Conservation (phyloP, 2,329 filamentous ascomycete genomes). For the Albophoma yamanashiensis region DNA sequence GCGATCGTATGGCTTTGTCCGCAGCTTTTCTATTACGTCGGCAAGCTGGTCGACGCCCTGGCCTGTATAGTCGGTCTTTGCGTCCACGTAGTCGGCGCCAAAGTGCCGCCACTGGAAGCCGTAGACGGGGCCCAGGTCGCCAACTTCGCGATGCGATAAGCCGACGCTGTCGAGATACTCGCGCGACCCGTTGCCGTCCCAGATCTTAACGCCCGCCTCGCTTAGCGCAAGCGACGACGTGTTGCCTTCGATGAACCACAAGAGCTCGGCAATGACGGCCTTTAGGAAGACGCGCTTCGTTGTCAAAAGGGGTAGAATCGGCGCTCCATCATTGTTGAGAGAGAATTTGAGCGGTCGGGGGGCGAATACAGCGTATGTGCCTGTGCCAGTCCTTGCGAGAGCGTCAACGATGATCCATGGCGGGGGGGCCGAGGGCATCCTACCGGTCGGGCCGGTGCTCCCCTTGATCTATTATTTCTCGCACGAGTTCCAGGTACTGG, state of each 20-base stretch:
- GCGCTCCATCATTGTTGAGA: constrained; percentile 51
- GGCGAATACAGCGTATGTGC: constrained; percentile 82
- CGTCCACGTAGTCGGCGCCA: constrained; percentile 77
- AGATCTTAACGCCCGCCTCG: constrained; percentile 83
- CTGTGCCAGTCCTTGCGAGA: constrained; percentile 68
- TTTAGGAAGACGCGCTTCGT: constrained; percentile 94
- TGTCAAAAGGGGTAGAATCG: constrained; percentile 83
- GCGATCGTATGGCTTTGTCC: constrained; percentile 74
- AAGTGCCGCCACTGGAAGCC: constrained; percentile 99
- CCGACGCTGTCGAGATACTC: constrained; percentile 82
- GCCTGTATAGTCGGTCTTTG: constrained; percentile 70
- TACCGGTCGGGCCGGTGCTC: constrained; percentile 85
- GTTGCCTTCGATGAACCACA: constrained; percentile 86
- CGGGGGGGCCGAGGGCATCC: not conserved
- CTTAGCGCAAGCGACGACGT: constrained; percentile 72
- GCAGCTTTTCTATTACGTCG: constrained; percentile 80
- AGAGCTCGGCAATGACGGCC: constrained; percentile 81
- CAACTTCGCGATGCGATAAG: constrained; percentile 68
- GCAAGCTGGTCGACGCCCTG: constrained; percentile 89
- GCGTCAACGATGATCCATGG: not conserved
- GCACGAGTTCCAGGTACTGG: constrained; percentile 87
- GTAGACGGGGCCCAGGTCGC: constrained; percentile 91
- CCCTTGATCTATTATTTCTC: constrained; percentile 69
- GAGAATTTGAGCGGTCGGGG: constrained; percentile 79
- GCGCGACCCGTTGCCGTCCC: constrained; percentile 93